Percentiles rank a stretch among this genome's conserved stretches.
Conservation (phyloP, 257 asterid species). For the Nemophila menziesii region DNA sequence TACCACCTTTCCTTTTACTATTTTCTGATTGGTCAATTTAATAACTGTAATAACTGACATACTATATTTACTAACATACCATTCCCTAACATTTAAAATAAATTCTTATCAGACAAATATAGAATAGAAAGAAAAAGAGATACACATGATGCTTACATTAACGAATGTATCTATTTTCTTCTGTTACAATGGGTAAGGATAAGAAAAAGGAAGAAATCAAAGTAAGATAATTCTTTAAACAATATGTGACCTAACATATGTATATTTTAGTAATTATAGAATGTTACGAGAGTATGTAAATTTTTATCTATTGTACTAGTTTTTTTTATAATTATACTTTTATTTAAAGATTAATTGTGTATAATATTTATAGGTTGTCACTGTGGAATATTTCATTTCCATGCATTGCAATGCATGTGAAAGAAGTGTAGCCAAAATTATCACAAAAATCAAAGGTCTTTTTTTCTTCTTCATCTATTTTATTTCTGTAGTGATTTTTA, state of each 20-base stretch:
- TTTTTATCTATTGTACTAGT: too few relatives aligned
- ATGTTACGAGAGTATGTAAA: too few relatives aligned
- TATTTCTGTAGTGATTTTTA: too few relatives aligned
- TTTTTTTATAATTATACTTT: neutral
- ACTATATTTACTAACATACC: too few relatives aligned
- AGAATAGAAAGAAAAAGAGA: too few relatives aligned
- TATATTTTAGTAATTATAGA: too few relatives aligned
- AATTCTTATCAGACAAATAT: too few relatives aligned
- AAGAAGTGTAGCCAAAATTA: slow-evolving; percentile 53
- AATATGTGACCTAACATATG: neutral
- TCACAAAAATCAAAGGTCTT: slow-evolving; percentile 65
- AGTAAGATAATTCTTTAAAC: neutral
- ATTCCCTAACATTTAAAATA: too few relatives aligned
- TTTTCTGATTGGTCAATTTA: too few relatives aligned
- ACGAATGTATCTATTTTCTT: neutral
- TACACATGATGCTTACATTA: neutral
- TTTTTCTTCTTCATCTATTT: neutral
- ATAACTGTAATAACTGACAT: too few relatives aligned
- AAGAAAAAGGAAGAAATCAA: neutral
- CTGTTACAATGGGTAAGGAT: neutral
- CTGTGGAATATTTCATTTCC: slow-evolving; percentile 43
- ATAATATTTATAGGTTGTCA: slow-evolving; percentile 28
- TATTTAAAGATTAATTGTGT: neutral
- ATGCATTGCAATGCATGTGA: slow-evolving; percentile 93
- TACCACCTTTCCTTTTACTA: too few relatives aligned